phyloP scores from a whole-genome alignment of 768 basidiomycete genomes.

The Calocybe cyanea region DNA sequence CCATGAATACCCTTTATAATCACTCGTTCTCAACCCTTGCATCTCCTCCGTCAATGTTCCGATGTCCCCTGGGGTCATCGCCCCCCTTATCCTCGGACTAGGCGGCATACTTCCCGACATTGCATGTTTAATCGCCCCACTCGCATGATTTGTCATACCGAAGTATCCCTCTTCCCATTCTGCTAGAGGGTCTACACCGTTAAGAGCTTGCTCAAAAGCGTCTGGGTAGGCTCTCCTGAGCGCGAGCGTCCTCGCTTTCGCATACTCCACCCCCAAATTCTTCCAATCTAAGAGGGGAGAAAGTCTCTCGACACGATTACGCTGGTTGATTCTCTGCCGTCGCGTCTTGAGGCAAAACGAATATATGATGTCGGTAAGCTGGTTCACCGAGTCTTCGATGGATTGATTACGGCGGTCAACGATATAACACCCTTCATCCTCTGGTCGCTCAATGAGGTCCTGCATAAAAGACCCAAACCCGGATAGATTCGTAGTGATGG shows the following conservation, averaged over 20 bases:
- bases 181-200: slow-evolving; percentile 29
- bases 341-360: slow-evolving; percentile 77
- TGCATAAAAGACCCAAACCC: slow-evolving; percentile 99
- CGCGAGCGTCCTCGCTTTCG: slow-evolving; percentile 92
- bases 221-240: slow-evolving; percentile 94
- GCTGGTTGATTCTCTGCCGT: slow-evolving; percentile 97
- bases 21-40: slow-evolving; percentile 83
- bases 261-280: slow-evolving; percentile 94
- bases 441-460: slow-evolving; percentile 90
- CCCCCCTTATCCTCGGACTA: slow-evolving; percentile 80
- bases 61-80: slow-evolving; percentile 90
- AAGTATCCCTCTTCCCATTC: slow-evolving; percentile 31
- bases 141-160: slow-evolving; percentile 50
- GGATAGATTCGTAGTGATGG: slow-evolving; percentile 94
- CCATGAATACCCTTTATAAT: slow-evolving; percentile 74
- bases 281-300: slow-evolving; percentile 97
- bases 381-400: slow-evolving; percentile 90
- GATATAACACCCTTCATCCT: slow-evolving; percentile 96
- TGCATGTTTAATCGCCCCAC: slow-evolving; percentile 60
- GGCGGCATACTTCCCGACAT: slow-evolving; percentile 78
- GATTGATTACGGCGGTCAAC: slow-evolving; percentile 88
- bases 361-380: slow-evolving; percentile 75
- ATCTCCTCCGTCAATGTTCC: slow-evolving; percentile 93
- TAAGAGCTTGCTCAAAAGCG: slow-evolving; percentile 59
- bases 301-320: slow-evolving; percentile 94